These are phyloP conservation scores for Exophiala calicioides DNA, from an alignment of 2,329 filamentous ascomycete genomes.

Conservation along the genomic window DNA sequence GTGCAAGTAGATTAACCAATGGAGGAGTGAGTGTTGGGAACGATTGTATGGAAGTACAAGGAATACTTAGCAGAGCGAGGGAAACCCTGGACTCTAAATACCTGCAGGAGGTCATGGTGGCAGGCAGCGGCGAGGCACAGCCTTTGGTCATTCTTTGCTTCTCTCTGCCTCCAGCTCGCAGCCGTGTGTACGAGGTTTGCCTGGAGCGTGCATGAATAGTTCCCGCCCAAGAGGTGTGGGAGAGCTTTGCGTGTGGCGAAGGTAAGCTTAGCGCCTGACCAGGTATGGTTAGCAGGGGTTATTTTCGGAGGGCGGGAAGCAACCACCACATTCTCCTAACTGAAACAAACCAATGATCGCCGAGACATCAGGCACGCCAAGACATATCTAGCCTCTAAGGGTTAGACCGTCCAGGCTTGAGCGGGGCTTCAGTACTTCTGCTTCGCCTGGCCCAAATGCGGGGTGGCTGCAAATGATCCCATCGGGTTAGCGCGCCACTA, in stretches of 20 bases:
- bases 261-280: not conserved
- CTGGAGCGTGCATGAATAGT: constrained; percentile 12
- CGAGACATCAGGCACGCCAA: not conserved
- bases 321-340: not conserved
- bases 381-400: no score
- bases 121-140: no score
- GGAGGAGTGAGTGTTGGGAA: no score
- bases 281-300: constrained; percentile 8
- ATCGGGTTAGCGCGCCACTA: no score
- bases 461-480: no score
- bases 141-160: no score
- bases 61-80: no score
- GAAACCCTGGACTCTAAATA: no score
- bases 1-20: not conserved
- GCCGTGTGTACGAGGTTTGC: constrained; percentile 9
- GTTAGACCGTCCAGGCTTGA: no score
- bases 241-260: not conserved
- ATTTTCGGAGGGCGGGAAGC: constrained; percentile 10
- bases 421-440: no score
- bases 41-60: no score
- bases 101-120: constrained; percentile 1
- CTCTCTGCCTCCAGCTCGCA: constrained; percentile 10
- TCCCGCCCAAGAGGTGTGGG: not conserved
- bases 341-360: not conserved
- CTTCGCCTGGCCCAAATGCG: no score